Percentiles rank a stretch among this genome's conserved stretches.
Conservation (phyloP, 2,329 filamentous ascomycete species). For the Xylaria sp. region DNA sequence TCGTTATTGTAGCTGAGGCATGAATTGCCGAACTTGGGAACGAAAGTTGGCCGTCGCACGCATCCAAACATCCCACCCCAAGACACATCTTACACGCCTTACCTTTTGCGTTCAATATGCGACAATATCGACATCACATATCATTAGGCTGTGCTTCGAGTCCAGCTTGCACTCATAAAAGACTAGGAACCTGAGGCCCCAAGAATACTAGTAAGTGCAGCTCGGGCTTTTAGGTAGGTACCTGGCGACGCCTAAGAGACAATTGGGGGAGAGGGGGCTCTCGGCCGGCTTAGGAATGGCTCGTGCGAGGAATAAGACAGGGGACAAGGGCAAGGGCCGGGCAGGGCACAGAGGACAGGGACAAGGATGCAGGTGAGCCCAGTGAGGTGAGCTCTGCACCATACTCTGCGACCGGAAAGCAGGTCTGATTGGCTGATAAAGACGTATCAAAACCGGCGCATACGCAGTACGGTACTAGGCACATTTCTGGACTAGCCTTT, state of each 20-base stretch:
- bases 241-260: not conserved
- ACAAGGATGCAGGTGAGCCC: slow-evolving; percentile 11
- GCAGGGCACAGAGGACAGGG: not conserved
- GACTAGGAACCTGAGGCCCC: slow-evolving; percentile 27
- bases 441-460: slow-evolving; percentile 20
- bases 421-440: slow-evolving; percentile 30
- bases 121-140: not conserved
- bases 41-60: slow-evolving; percentile 30
- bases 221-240: not conserved
- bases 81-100: not conserved
- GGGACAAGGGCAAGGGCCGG: slow-evolving; percentile 14
- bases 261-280: slow-evolving; percentile 3
- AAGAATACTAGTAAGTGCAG: slow-evolving; percentile 3
- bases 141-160: slow-evolving; percentile 4
- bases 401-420: slow-evolving; percentile 20
- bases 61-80: slow-evolving; percentile 17
- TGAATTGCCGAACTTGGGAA: slow-evolving; percentile 31
- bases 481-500: slow-evolving; percentile 30
- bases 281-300: slow-evolving; percentile 31
- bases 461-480: slow-evolving; percentile 10
- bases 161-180: slow-evolving; percentile 11
- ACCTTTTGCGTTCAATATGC: not conserved
- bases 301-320: slow-evolving; percentile 21
- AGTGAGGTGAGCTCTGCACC: slow-evolving; percentile 10
- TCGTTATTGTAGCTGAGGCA: slow-evolving; percentile 32